Percentiles rank a stretch among this genome's conserved stretches.
phyloP scores from a whole-genome alignment of 805 yeast genomes.

The Vanderwaltozyma verrucispora region DNA sequence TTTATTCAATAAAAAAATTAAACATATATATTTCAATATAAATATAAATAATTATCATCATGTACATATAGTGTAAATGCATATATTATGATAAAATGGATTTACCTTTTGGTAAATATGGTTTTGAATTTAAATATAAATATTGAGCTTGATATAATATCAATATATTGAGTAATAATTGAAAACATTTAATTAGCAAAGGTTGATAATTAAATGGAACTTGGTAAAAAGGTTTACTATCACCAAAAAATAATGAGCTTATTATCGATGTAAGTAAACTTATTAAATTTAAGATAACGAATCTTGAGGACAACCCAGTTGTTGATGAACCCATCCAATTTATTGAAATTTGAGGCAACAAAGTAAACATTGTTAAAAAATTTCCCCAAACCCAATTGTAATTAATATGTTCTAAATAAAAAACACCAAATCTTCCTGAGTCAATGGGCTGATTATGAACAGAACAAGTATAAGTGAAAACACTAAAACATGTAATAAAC shows the following conservation, averaged over 20 bases:
- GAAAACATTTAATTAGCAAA: conserved; percentile 7
- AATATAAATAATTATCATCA: neutral
- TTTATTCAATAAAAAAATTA: neutral
- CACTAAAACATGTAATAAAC: conserved; percentile 3
- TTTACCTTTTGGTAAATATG: conserved; percentile 13
- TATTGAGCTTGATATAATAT: conserved; percentile 22
- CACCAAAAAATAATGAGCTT: too few relatives aligned
- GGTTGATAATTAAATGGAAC: conserved; percentile 22
- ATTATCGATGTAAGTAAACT: too few relatives aligned
- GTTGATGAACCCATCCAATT: conserved; percentile 31
- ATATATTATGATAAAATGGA: neutral
- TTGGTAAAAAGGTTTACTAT: conserved; percentile 8
- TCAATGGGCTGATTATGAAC: conserved; percentile 10
- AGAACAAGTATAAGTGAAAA: conserved; percentile 17
- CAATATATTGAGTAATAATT: conserved; percentile 9
- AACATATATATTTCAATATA: neutral
- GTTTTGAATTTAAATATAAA: conserved; percentile 13
- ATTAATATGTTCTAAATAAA: conserved; percentile 34
- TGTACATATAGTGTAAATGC: too few relatives aligned
- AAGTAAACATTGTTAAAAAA: conserved; percentile 17
- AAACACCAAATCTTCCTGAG: conserved; percentile 27
- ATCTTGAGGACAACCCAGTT: conserved; percentile 23
- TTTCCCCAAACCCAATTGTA: conserved; percentile 31
- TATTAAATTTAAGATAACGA: conserved; percentile 5
- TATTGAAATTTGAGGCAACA: conserved; percentile 34